Percentiles rank a stretch among this genome's conserved stretches.
phyloP scores from a whole-genome alignment of 2,329 filamentous ascomycete genomes.

The Penicillium sp. region DNA sequence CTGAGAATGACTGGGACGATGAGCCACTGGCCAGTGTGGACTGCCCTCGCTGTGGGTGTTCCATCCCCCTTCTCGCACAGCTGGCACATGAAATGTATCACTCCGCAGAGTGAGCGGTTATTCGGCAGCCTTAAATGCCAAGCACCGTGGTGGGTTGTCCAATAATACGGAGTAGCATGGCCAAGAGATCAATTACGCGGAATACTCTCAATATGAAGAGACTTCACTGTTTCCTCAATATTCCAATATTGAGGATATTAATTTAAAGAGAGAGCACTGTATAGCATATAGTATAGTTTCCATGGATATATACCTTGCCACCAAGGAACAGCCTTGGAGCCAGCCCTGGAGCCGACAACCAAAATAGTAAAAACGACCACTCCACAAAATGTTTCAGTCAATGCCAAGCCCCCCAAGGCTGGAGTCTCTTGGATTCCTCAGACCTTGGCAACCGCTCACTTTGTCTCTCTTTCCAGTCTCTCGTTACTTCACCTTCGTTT shows the following conservation, averaged over 20 bases:
- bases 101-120: constrained; percentile 18
- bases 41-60: constrained; percentile 47
- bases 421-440: constrained; percentile 11
- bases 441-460: constrained; percentile 15
- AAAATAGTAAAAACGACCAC: too few relatives aligned
- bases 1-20: constrained; percentile 34
- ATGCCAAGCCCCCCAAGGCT: background rate
- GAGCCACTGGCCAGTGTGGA: constrained; percentile 30
- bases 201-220: too few relatives aligned
- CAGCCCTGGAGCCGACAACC: too few relatives aligned
- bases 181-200: too few relatives aligned
- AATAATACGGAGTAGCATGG: background rate
- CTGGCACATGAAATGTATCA: constrained; percentile 54
- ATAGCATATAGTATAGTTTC: too few relatives aligned
- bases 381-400: constrained; percentile 2
- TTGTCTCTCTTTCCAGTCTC: background rate
- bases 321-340: too few relatives aligned
- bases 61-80: constrained; percentile 53
- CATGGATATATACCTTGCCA: too few relatives aligned
- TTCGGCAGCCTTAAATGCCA: constrained; percentile 11
- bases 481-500: background rate
- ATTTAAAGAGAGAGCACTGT: too few relatives aligned
- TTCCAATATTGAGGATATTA: too few relatives aligned
- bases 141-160: background rate
- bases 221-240: too few relatives aligned